Evolutionary conservation across 371 early-diverging fungal genomes (phyloP), one percentile per base, ranked within the genome.

Genomic region (Mucor irregularis): DNA sequence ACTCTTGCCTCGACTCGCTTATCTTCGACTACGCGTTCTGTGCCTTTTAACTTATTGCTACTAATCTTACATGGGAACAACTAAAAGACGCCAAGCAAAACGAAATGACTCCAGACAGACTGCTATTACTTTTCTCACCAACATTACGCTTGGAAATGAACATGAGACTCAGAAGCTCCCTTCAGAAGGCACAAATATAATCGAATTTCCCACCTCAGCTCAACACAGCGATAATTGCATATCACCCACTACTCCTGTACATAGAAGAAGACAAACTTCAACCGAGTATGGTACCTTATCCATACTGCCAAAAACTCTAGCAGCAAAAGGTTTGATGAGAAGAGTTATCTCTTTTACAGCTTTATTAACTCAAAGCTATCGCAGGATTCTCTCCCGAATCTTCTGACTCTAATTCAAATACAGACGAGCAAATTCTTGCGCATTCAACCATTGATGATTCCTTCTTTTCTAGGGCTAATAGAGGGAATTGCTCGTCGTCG

Each of bases 71-170:
- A 72, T 73, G 73, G 70, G 71, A 53, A 73, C 76, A 60, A 59
- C 71, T 50, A 74, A 74, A 64, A 66, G 67, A 73, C 69, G 68
- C 56, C 62, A 58, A 55, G 57, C 74, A 51, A 73, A 71, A 72
- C 74, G 70, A 54, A 71, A 71, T 48, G 68, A 63, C 35, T 73
- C 71, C 29, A 65, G 74, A 74, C 70, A 69, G 57, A 61, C 70
- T 21, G 78, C 78, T 37, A 53, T 68, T 49, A 39, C 64, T 13
- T 78, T 78, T 53, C 50, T 78, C 51, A 61, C 74, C 26, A 74
- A 74, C 38, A 74, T 78, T 29, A 50, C 72, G 19, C 61, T 78
- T 19, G 73, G 73, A 28, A 72, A 53, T 53, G 73, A 73, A 59
- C 48, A 52, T 28, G 59, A 58, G n/a, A 49, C 19, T 29, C 3